phyloP scores from a whole-genome alignment of 257 asterid genomes.

The Solanum clarkiae region DNA sequence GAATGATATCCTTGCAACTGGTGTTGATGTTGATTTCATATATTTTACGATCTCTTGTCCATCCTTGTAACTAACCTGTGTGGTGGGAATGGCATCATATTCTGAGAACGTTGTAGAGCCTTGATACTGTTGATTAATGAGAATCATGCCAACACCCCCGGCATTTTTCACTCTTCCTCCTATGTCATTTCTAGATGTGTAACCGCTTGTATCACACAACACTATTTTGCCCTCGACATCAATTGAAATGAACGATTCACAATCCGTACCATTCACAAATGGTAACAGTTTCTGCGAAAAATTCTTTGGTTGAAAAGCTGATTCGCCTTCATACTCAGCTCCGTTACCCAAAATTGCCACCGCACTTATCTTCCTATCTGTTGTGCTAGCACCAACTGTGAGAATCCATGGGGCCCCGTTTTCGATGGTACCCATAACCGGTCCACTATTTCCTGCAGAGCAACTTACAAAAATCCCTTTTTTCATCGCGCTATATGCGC shows the following conservation, averaged over 20 bases:
- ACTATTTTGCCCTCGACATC: not conserved
- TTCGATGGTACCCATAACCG: not conserved
- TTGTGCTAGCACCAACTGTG: slow-evolving; percentile 3
- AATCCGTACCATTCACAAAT: not conserved
- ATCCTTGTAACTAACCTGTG: too few relatives aligned
- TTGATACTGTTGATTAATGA: too few relatives aligned
- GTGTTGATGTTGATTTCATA: too few relatives aligned
- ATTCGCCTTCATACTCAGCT: not conserved
- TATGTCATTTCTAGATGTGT: too few relatives aligned
- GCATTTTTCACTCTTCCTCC: too few relatives aligned
- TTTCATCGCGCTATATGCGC: not conserved
- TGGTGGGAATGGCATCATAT: too few relatives aligned
- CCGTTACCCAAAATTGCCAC: not conserved
- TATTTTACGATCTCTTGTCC: too few relatives aligned
- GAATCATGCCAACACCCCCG: too few relatives aligned
- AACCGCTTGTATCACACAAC: too few relatives aligned
- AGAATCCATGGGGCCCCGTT: slow-evolving; percentile 6
- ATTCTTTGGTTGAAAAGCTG: not conserved
- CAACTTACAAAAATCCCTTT: not conserved
- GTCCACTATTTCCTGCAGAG: not conserved
- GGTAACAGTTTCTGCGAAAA: not conserved
- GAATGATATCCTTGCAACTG: not conserved
- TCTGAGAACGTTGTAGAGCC: too few relatives aligned
- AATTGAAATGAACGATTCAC: not conserved
- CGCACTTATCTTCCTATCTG: not conserved